Evolutionary conservation across 495 filamentous ascomycete genomes (phyloP), one percentile per base, ranked within the genome.

Genomic region (Aspergillus egyptiacus): DNA sequence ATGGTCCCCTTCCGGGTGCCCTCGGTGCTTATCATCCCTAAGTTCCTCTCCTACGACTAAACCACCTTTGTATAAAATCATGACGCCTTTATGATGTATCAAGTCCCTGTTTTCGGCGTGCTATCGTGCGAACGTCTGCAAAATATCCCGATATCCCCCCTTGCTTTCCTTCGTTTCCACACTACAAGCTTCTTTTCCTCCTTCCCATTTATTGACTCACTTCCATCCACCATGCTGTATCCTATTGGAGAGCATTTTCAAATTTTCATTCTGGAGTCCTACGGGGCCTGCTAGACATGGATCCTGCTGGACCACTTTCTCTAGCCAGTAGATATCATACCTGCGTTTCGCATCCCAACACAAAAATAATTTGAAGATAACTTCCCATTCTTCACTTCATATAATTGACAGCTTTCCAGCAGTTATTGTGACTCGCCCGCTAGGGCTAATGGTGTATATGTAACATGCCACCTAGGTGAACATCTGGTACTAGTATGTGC

Each of bases 1-100:
- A 96, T 52, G 86, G 56, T 25, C 70, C 68, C 0, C 52, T 75
- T 25, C 72, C 72, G 37, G 72, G 69, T 36, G 69, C 50, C 42
- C 59, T 72, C 42, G 66, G 59, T 10, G 66, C 61, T 27, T 56
- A 59, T 17, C 41, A 63, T 14, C 35, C 52, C 35, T 65, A 30
- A 62, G 38, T 51, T 41, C 27, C 33, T n/a, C n/a, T n/a, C n/a
- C n/a, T n/a, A n/a, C n/a, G n/a, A n/a, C 24, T 48, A 23, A 8
- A 35, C 22, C 30, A 20, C 19, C 41, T 10, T 30, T 54, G 59
- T 58, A 61, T 43, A 56, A 57, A 50, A 52, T 53, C 24, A 57
- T 41, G 54, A 61, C 34, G 32, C 51, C n/a, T 53, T 51, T 42
- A 61, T 32, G 58, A 57, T 46, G 36, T 48, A 39, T 58, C 28